Evolutionary conservation across 176 grass and related monocot genomes (phyloP).

Genomic region (Lolium rigidum): DNA sequence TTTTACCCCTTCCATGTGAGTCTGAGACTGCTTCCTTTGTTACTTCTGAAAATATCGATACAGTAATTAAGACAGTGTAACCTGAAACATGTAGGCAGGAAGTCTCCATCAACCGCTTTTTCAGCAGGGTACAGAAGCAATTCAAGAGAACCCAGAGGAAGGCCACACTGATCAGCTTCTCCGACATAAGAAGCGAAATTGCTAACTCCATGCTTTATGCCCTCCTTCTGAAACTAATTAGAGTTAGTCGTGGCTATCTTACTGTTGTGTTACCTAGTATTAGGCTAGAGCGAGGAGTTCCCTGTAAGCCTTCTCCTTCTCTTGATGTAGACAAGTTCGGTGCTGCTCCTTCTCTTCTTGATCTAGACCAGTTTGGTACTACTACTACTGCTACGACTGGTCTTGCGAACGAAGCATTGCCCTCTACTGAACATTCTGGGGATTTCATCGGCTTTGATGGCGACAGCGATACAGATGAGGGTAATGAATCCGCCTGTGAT

Average conservation of each 20-base stretch:
- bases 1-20: conserved; percentile 55
- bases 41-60: conserved; percentile 4
- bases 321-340: neutral
- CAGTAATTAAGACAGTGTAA: conserved; percentile 21
- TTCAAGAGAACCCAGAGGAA: conserved; percentile 51
- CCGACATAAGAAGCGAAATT: conserved; percentile 60
- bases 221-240: conserved; percentile 46
- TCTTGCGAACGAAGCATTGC: neutral
- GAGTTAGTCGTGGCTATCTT: conserved; percentile 44
- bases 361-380: neutral
- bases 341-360: neutral
- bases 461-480: neutral
- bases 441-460: conserved; percentile 49
- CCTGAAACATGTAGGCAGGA: conserved; percentile 64
- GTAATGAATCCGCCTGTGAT: neutral
- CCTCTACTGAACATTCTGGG: conserved; percentile 29
- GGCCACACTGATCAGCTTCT: conserved; percentile 54
- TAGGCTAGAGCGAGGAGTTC: conserved; percentile 33
- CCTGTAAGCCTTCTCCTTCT: neutral
- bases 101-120: conserved; percentile 62
- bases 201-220: conserved; percentile 37
- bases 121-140: conserved; percentile 53
- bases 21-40: conserved; percentile 33
- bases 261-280: conserved; percentile 37
- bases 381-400: neutral